Evolutionary conservation across 2,329 filamentous ascomycete genomes (phyloP), one percentile per base, ranked within the genome.

Genomic region (Colletotrichum sp.): DNA sequence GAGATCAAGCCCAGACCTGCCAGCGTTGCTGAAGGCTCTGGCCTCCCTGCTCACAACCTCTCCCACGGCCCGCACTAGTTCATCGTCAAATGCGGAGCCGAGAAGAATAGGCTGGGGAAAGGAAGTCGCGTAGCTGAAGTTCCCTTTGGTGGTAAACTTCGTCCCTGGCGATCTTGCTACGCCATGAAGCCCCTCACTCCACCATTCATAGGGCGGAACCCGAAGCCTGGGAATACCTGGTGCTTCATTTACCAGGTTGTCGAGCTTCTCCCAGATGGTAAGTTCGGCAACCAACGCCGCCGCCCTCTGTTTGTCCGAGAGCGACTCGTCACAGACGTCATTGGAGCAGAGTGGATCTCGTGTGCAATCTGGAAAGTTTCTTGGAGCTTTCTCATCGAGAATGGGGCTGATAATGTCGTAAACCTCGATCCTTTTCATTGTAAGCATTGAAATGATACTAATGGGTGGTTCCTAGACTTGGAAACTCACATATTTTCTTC

Each of bases 31-130:
- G 80, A 93, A 94, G 0, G 93, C 92, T 52, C 93, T 87, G 1
- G 91, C 91, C 80, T 95, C 92, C 0, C 89, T 93, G 49, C 84
- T 84, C 15, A 92, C 87, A 8, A 91, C 87, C 3, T 82, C 86
- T 3, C 89, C 92, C 5, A 94, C 89, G 8, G 88, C 84, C 24
- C 87, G 81, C 77, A 94, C 90, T 36, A 94, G 82, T 0, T 88
- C 88, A 77, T 93, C 91, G 77, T 94, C 92, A 77, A 94, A 92
- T 0, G 92, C 89, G 0, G 92, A 91, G 26, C 89, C 89, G 79
- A 92, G 89, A 3, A 90, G 83, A 68, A 95, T 92, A 0, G 92
- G 92, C 80, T 90, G 89, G 0, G 93, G 92, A 79, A 94, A 94
- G 0, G 90, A 92, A 0, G 93, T 94, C 0, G 92, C 90, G 80